phyloP scores from a whole-genome alignment of 2,329 filamentous ascomycete species.

The Plectosphaerella plurivora region DNA sequence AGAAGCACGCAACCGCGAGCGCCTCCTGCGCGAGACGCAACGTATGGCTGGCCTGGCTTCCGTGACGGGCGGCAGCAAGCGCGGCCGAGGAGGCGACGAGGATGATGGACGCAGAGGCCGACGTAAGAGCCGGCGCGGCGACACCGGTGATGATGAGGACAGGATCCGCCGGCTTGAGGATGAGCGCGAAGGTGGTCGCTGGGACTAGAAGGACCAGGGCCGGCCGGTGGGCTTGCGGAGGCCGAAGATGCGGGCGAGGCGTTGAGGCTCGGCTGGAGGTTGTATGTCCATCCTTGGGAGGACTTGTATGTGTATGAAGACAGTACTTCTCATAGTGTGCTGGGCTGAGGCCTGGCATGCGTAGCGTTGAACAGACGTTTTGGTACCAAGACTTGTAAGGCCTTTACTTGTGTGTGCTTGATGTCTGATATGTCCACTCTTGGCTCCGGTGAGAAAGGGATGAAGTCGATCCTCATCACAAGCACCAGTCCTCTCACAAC shows the following conservation, averaged over 20 bases:
- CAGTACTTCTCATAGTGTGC: too few relatives aligned
- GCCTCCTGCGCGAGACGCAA: constrained; percentile 65
- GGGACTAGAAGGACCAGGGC: constrained; percentile 28
- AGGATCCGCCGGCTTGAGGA: constrained; percentile 52
- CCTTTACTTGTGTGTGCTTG: too few relatives aligned
- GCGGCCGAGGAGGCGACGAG: constrained; percentile 38
- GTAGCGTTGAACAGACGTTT: too few relatives aligned
- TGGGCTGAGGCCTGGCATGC: too few relatives aligned
- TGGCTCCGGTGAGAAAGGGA: too few relatives aligned
- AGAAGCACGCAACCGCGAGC: constrained; percentile 61
- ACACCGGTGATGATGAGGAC: constrained; percentile 46
- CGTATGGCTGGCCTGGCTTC: constrained; percentile 52
- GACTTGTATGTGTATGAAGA: too few relatives aligned
- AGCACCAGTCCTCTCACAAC: too few relatives aligned
- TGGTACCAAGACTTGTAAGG: too few relatives aligned
- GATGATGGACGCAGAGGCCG: constrained; percentile 29
- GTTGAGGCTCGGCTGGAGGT: too few relatives aligned
- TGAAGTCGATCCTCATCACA: too few relatives aligned
- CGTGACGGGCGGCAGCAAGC: constrained; percentile 38
- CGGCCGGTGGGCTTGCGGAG: neutral
- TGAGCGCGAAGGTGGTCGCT: constrained; percentile 53
- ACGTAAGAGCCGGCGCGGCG: constrained; percentile 44
- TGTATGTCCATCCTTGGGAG: too few relatives aligned
- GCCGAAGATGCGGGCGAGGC: neutral
- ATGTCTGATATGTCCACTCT: too few relatives aligned